Percentiles rank a stretch among this genome's conserved stretches.
phyloP scores from a whole-genome alignment of 2,329 filamentous ascomycete species.

The Fusarium pseudoanthophilum region DNA sequence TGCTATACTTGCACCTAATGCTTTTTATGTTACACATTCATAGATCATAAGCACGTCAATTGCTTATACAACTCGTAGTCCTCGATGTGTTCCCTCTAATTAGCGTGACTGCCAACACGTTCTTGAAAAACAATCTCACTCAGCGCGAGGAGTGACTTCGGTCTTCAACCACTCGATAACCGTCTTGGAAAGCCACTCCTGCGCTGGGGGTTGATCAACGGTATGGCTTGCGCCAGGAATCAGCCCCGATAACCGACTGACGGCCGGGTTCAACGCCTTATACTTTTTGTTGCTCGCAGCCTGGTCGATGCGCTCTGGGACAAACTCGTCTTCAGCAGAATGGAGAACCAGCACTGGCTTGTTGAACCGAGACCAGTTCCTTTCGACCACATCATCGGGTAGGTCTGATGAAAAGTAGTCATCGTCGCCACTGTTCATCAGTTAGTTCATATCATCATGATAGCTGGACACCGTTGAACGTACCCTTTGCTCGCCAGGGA shows the following conservation, averaged over 20 bases:
- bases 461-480: constrained; percentile 37
- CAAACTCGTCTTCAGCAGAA: constrained; percentile 73
- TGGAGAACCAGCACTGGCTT: constrained; percentile 72
- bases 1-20: neutral
- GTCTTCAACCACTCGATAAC: constrained; percentile 59
- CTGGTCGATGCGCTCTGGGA: constrained; percentile 69
- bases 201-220: constrained; percentile 58
- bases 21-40: neutral
- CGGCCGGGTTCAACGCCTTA: constrained; percentile 57
- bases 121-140: neutral
- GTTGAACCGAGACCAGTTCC: constrained; percentile 73
- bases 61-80: neutral
- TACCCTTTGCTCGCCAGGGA: constrained; percentile 63
- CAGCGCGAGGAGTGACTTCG: constrained; percentile 12
- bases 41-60: neutral
- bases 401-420: constrained; percentile 90
- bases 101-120: neutral
- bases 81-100: neutral
- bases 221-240: constrained; percentile 65
- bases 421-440: constrained; percentile 71
- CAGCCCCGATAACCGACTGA: constrained; percentile 62
- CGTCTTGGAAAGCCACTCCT: constrained; percentile 61
- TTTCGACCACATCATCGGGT: constrained; percentile 61
- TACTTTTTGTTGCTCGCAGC: constrained; percentile 67
- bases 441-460: constrained; percentile 3